Evolutionary conservation across 1,284 basidiomycete genomes (phyloP).

Genomic region (Cutaneotrichosporon cutaneum): DNA sequence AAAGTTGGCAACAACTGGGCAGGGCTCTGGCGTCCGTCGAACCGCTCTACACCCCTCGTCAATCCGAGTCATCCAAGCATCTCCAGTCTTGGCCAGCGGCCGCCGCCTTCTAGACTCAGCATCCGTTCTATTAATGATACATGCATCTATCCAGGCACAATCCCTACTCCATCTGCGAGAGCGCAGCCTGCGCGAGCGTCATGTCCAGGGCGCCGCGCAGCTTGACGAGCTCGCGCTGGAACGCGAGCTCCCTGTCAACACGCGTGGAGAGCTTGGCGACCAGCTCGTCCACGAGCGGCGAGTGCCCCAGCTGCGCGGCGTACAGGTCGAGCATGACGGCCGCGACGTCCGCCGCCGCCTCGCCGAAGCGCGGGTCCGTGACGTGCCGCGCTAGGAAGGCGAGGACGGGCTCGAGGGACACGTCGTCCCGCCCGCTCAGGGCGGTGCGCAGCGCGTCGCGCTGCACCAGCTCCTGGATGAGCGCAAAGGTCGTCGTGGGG

Average conservation of each 20-base stretch:
- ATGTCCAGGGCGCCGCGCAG: constrained; percentile 88
- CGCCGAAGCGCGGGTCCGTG: constrained; percentile 85
- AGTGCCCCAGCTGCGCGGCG: constrained; percentile 83
- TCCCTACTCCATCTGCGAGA: constrained; percentile 19
- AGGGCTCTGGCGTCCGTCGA: too few species aligned
- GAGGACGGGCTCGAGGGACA: constrained; percentile 87
- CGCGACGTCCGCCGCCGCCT: constrained; percentile 79
- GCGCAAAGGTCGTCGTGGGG: constrained; percentile 81
- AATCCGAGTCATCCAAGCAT: too few species aligned
- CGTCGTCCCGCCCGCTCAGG: constrained; percentile 86
- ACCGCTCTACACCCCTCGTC: too few species aligned
- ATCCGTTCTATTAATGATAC: too few species aligned
- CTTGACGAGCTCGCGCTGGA: constrained; percentile 83
- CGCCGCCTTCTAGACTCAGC: too few species aligned
- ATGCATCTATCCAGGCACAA: not conserved
- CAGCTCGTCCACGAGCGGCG: constrained; percentile 84
- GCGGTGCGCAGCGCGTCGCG: constrained; percentile 86
- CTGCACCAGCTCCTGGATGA: constrained; percentile 91
- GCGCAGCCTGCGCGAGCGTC: constrained; percentile 65
- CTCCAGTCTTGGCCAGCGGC: too few species aligned
- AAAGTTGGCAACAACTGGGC: too few species aligned
- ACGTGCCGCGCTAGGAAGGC: constrained; percentile 81
- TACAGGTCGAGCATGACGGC: constrained; percentile 89
- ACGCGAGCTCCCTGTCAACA: constrained; percentile 78
- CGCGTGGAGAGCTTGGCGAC: constrained; percentile 81